Evolutionary conservation across 73 alveolate genomes (phyloP).

Genomic region (Stentor roeselii): DNA sequence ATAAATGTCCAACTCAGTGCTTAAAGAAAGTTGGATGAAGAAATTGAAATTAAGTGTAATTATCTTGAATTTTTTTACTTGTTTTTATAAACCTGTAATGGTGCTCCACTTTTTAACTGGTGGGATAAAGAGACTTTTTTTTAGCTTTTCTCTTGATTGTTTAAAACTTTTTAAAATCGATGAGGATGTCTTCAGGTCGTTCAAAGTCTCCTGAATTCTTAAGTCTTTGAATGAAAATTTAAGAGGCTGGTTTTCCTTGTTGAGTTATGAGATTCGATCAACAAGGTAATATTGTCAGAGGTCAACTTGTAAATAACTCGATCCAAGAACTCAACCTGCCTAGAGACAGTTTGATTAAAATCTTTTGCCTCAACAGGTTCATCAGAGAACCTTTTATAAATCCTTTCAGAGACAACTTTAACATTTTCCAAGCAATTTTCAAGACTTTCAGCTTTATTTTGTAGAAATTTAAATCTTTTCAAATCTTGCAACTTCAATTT

Average conservation of each 20-base stretch:
- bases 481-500: neutral
- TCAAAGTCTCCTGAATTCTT: neutral
- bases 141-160: neutral
- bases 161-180: neutral
- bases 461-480: neutral
- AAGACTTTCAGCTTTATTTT: neutral
- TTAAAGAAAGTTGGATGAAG: no score
- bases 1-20: no score
- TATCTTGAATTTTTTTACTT: no score
- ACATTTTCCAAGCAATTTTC: neutral
- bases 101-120: no score
- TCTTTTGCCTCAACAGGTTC: neutral
- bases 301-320: neutral
- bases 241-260: conserved; percentile 2
- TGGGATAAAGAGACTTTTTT: no score
- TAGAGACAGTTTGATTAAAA: neutral
- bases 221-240: no score
- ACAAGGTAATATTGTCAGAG: conserved; percentile 28
- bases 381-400: neutral
- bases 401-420: neutral
- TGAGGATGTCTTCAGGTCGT: neutral
- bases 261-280: conserved; percentile 6
- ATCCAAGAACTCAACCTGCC: conserved; percentile 10
- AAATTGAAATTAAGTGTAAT: no score
- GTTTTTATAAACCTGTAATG: no score